These are phyloP conservation scores for Pholiota microspora DNA, from an alignment of 768 basidiomycete genomes.

Conservation along the genomic window DNA sequence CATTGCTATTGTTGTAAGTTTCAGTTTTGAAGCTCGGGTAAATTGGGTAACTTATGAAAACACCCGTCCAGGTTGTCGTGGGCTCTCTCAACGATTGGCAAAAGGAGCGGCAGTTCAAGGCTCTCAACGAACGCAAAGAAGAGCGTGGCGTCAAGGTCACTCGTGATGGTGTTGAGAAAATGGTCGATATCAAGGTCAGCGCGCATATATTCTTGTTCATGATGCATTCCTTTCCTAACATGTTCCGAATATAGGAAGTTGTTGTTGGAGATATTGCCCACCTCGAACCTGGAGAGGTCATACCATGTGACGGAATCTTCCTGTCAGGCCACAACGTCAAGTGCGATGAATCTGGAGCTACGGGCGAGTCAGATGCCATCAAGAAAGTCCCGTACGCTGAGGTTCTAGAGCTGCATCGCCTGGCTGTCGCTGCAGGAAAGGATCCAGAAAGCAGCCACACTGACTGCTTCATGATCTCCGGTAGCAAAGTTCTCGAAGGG, in stretches of 20 bases:
- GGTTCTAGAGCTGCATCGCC: conserved; percentile 52
- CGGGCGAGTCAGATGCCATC: conserved; percentile 96
- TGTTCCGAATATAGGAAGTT: conserved; percentile 58
- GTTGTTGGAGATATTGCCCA: conserved; percentile 92
- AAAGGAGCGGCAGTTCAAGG: conserved; percentile 94
- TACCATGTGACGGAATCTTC: conserved; percentile 96
- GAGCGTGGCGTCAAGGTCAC: conserved; percentile 88
- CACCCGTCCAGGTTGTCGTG: conserved; percentile 62
- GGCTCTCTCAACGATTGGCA: conserved; percentile 98
- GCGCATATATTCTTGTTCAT: not conserved
- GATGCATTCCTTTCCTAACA: conserved; percentile 15
- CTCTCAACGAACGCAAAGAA: conserved; percentile 92
- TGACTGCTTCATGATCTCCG: conserved; percentile 91
- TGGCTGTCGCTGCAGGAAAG: conserved; percentile 25
- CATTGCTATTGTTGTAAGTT: conserved; percentile 69
- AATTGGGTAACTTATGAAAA: not conserved
- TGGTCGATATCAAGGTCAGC: conserved; percentile 78
- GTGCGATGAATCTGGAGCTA: conserved; percentile 96
- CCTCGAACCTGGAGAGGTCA: conserved; percentile 91
- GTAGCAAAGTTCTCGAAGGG: conserved; percentile 92
- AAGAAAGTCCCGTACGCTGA: conserved; percentile 81
- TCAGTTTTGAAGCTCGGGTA: not conserved
- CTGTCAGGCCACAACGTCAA: conserved; percentile 88
- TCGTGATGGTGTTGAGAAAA: conserved; percentile 63
- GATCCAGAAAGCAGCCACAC: conserved; percentile 48